Conservation (phyloP, 352 stramenopile species). For the Pythium biforme region DNA sequence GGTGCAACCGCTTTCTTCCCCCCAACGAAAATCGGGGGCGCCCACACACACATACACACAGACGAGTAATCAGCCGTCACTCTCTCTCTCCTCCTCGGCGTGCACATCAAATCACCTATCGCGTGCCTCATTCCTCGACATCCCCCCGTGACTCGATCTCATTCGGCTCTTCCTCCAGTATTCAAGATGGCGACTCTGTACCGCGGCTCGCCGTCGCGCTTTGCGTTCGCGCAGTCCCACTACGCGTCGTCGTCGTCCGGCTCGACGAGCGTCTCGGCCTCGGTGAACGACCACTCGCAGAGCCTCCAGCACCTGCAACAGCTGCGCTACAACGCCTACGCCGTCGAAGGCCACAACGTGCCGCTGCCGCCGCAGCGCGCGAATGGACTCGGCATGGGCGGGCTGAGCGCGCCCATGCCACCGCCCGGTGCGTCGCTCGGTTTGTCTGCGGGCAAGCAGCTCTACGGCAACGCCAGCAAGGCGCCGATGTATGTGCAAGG, state of each 20-base stretch:
- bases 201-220: conserved; percentile 54
- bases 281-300: conserved; percentile 26
- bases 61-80: conserved; percentile 12
- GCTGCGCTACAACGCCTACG: conserved; percentile 52
- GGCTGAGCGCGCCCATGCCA: conserved; percentile 25
- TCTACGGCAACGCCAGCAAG: conserved; percentile 23
- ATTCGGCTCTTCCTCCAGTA: not conserved
- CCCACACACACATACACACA: not conserved
- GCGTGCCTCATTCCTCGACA: not conserved
- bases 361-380: conserved; percentile 33
- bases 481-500: conserved; percentile 22
- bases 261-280: not conserved
- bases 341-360: conserved; percentile 42
- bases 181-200: conserved; percentile 64
- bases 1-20: conserved; percentile 12
- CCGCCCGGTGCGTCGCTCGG: conserved; percentile 43
- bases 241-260: conserved; percentile 47
- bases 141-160: too few relatives aligned
- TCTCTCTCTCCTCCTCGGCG: not conserved
- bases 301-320: conserved; percentile 50
- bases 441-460: conserved; percentile 24
- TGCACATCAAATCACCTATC: not conserved
- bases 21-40: not conserved
- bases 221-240: conserved; percentile 68
- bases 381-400: conserved; percentile 18